Base-by-base conservation (phyloP, 1,284 basidiomycete species). In the Ganoderma boninense region DNA sequence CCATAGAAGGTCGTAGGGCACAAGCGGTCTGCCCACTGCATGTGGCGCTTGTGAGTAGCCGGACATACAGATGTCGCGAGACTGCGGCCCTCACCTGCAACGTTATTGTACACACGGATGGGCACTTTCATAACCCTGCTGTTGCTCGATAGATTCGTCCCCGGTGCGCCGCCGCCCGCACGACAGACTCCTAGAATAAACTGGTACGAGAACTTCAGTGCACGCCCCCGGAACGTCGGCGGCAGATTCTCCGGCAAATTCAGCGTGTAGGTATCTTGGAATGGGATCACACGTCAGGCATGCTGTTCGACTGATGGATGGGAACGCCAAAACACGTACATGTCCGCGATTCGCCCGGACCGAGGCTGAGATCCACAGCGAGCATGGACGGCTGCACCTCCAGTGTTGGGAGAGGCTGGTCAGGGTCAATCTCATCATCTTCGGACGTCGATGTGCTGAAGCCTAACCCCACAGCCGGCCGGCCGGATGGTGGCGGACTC, bases 61-160 rank as follows among this genome's bases (percentile, higher is more conserved):
- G 20, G 54, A 29, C 35, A 70, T 46, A 29, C 11, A 43, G 26
- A 29, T 42, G 59, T 71, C 68, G 43, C n/a, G 29, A 68, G 32
- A n/a, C 8, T n/a, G 14, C 38, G 60, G 23, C 5, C 76, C 90
- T 65, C 75, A 95, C 94, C 89, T 61, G 87, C 82, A 67, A 97
- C 92, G 73, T 96, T 86, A 75, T 95, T 97, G 80, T 97, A 97
- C 18, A 97, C 83, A 49, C 96, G 85, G 67, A 98, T 92, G 0
- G 96, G 96, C 0, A 97, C 92, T 70, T 94, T 93, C 89, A 98
- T 94, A 4, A 97, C 89, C 44, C 92, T 85, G 75, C 94, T 96
- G 59, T 87, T 84, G 79, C 90, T 89, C 16, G 70, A 65, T 20
- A 70, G 69, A 23, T 67, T 64, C 1, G 65, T 46, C 0, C 73